A percentile compares a stretch with the other conserved stretches of the same genome.
phyloP scores from a whole-genome alignment of 2,329 filamentous ascomycete genomes.

The Tolypocladium sp. region DNA sequence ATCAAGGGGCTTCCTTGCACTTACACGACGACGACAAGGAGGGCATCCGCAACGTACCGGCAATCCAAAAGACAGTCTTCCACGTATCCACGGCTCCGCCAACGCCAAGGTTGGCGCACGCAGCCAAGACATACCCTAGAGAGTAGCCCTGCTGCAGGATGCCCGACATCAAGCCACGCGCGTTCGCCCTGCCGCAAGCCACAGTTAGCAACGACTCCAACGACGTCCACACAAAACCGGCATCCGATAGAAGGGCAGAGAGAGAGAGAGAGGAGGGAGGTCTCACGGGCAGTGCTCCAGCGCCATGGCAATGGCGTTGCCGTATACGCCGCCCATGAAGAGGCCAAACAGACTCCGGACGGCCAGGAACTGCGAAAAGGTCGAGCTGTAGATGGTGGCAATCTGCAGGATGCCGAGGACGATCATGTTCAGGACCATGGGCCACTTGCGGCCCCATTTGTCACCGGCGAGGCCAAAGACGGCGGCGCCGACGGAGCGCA shows the following conservation, averaged over 20 bases:
- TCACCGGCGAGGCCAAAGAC: slow-evolving; percentile 71
- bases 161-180: slow-evolving; percentile 72
- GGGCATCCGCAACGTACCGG: slow-evolving; percentile 18
- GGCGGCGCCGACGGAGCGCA: slow-evolving; percentile 67
- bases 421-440: slow-evolving; percentile 74
- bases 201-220: slow-evolving; percentile 7
- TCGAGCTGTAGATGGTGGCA: slow-evolving; percentile 66
- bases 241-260: not conserved
- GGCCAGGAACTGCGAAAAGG: slow-evolving; percentile 66
- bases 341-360: slow-evolving; percentile 66
- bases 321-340: slow-evolving; percentile 76
- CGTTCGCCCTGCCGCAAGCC: slow-evolving; percentile 37
- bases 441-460: slow-evolving; percentile 74
- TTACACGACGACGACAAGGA: no score
- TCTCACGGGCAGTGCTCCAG: slow-evolving; percentile 61
- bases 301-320: slow-evolving; percentile 70
- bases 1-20: not conserved
- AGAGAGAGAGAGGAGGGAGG: not conserved
- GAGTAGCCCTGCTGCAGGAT: slow-evolving; percentile 78
- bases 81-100: slow-evolving; percentile 54
- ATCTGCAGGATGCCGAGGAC: slow-evolving; percentile 59
- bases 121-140: slow-evolving; percentile 71
- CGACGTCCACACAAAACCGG: not conserved
- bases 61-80: slow-evolving; percentile 72
- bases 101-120: slow-evolving; percentile 65